These are phyloP conservation scores for Knoxdaviesia capensis DNA, from an alignment of 2,329 filamentous ascomycete genomes.

Conservation along the genomic window DNA sequence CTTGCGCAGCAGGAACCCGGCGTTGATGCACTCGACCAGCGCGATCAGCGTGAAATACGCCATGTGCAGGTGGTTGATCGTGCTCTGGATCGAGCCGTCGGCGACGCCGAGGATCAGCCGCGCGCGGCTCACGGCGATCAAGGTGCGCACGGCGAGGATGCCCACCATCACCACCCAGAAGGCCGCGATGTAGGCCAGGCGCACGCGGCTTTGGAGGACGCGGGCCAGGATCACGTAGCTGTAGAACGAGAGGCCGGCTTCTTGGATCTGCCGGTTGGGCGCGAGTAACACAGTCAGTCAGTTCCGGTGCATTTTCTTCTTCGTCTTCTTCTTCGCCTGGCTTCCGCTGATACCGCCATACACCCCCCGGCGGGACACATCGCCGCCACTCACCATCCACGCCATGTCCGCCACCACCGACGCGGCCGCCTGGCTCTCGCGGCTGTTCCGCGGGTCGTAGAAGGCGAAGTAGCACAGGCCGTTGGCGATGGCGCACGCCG, in stretches of 20 bases:
- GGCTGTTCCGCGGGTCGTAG: conserved; percentile 11
- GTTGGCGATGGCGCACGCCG: conserved; percentile 18
- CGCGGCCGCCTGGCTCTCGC: conserved; percentile 12
- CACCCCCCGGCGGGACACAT: not conserved
- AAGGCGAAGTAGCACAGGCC: conserved; percentile 22
- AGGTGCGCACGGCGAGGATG: conserved; percentile 19
- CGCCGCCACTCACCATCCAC: conserved; percentile 15
- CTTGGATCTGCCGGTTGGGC: conserved; percentile 15
- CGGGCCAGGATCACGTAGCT: conserved; percentile 31
- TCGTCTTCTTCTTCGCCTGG: too few relatives aligned
- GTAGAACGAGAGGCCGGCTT: conserved; percentile 22
- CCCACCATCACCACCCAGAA: conserved; percentile 36
- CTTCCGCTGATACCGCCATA: too few relatives aligned
- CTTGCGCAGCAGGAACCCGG: conserved; percentile 17
- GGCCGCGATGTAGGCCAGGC: conserved; percentile 25
- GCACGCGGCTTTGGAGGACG: conserved; percentile 22
- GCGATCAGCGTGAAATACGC: conserved; percentile 21
- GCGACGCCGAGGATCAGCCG: conserved; percentile 14
- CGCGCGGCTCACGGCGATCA: conserved; percentile 14
- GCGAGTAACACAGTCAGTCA: not conserved
- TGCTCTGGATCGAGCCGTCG: conserved; percentile 8
- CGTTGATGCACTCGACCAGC: conserved; percentile 17
- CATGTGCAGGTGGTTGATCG: conserved; percentile 18
- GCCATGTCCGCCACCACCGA: conserved; percentile 17
- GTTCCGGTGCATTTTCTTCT: not conserved